These are phyloP conservation scores for Auricularia auricula-judae DNA, from an alignment of 768 basidiomycete genomes.

Conservation along the genomic window DNA sequence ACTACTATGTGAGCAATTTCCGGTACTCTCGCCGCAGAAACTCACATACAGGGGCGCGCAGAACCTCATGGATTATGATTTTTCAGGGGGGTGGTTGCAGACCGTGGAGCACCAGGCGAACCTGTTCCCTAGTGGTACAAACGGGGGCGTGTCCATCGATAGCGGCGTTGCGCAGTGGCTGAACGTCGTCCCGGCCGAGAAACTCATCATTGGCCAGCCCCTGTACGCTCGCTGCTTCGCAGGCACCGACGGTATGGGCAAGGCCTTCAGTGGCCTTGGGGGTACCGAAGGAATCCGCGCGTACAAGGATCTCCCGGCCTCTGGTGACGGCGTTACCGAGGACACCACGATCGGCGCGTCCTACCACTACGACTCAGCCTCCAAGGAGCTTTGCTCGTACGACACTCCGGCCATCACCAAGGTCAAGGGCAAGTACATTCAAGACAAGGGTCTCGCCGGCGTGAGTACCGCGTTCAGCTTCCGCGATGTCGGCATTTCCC, in stretches of 20 bases:
- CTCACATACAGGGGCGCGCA: neutral
- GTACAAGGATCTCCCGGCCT: slow-evolving; percentile 22
- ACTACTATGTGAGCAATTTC: slow-evolving; percentile 14
- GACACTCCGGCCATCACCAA: slow-evolving; percentile 21
- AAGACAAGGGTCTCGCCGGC: slow-evolving; percentile 20
- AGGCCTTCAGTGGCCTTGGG: slow-evolving; percentile 19
- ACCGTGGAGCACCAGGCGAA: slow-evolving; percentile 22
- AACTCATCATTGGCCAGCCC: slow-evolving; percentile 25
- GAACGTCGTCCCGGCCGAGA: slow-evolving; percentile 17
- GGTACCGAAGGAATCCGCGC: slow-evolving; percentile 22
- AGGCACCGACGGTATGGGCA: slow-evolving; percentile 20
- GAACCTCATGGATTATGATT: slow-evolving; percentile 9
- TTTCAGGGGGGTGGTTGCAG: slow-evolving; percentile 24
- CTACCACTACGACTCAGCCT: slow-evolving; percentile 22
- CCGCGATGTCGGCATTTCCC: neutral
- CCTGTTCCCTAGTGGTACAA: slow-evolving; percentile 15
- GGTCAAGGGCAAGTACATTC: slow-evolving; percentile 23
- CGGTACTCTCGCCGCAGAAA: slow-evolving; percentile 22
- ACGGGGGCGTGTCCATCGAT: slow-evolving; percentile 18
- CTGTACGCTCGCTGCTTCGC: slow-evolving; percentile 25
- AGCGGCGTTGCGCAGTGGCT: slow-evolving; percentile 19
- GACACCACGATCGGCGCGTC: slow-evolving; percentile 21
- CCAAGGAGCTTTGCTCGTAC: slow-evolving; percentile 19
- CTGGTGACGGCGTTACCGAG: slow-evolving; percentile 12
- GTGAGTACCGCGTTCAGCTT: slow-evolving; percentile 6